Evolutionary conservation across 2,329 filamentous ascomycete genomes (phyloP), one percentile per base, ranked within the genome.

Genomic region (Cercospora nicotianae): DNA sequence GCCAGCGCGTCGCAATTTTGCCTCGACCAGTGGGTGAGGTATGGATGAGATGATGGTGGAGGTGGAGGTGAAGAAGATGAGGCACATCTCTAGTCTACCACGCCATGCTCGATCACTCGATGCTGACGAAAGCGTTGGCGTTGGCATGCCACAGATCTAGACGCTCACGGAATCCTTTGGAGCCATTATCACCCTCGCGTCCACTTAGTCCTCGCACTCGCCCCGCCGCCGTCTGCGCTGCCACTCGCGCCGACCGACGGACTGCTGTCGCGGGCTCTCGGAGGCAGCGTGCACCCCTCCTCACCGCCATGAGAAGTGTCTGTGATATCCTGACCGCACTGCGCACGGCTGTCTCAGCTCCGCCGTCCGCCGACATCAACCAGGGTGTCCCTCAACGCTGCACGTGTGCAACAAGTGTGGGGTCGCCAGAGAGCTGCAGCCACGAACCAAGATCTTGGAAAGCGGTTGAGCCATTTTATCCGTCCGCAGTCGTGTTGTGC

Each of bases 291-390:
- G 18, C 53, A n/a, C 16, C n/a, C 58, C 18, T 60, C 58, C 7
- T 60, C 31, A 60, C 39, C 58, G 39, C 31, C 58, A 60, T 7
- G 12, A 23, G 31, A 36, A 60, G 57, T 23, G 31, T 60, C 57
- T 60, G 31, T 39, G 57, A 36, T 60, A 60, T 33, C 30, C 36
- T 39, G 31, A 60, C 57, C 30, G 26, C 57, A 12, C 31, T 39
- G 57, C 57, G 57, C 31, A 39, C 31, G 57, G 26, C 58, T 60
- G 58, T 53, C 48, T 53, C 48, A 28, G 18, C 58, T 60, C 30
- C 58, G 58, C 18, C 30, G 30, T 12, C 28, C 58, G 31, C 39
- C 58, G 33, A 33, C 28, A 12, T 48, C 10, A 8, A 48, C 48
- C 23, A 26, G 48, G 48, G 20, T 53, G 48, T 53, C 26, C 18